Evolutionary conservation across 495 filamentous ascomycete species (phyloP).

Genomic region (Amniculicola lignicola): DNA sequence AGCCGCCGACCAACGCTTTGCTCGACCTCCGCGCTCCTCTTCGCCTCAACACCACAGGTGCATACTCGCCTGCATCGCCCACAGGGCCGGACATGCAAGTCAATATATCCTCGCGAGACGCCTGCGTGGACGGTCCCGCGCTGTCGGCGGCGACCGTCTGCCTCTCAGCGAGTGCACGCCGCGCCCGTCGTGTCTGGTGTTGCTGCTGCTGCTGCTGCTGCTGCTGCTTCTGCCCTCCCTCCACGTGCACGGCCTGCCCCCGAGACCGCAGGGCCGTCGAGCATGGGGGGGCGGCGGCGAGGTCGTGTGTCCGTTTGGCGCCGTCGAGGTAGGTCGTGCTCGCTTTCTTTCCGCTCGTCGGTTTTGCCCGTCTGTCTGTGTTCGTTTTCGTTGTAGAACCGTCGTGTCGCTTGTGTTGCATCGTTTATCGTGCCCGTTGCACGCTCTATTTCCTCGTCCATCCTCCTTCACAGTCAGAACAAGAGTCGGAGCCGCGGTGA

Average conservation of each 20-base stretch:
- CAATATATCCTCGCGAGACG: slow-evolving; percentile 13
- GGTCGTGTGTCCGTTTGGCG: not conserved
- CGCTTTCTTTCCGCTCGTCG: not conserved
- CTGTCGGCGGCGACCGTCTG: not conserved
- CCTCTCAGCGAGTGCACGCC: too few species aligned
- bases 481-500: slow-evolving; percentile 2
- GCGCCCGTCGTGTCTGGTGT: not conserved
- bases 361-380: not conserved
- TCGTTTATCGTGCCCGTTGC: slow-evolving; percentile 19
- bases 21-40: not conserved
- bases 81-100: slow-evolving; percentile 10
- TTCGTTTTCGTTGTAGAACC: slow-evolving; percentile 19
- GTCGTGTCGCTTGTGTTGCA: slow-evolving; percentile 21
- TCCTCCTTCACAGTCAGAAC: slow-evolving; percentile 17
- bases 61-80: slow-evolving; percentile 16
- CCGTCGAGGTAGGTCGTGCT: not conserved
- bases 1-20: slow-evolving; percentile 8
- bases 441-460: slow-evolving; percentile 10
- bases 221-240: not conserved
- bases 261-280: not conserved
- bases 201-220: not conserved
- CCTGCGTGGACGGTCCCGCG: not conserved
- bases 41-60: slow-evolving; percentile 28
- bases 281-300: not conserved
- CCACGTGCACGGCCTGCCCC: too few species aligned